Base-by-base conservation (phyloP, 192 early-diverging fungal genomes). In the Dissophora ornata region DNA sequence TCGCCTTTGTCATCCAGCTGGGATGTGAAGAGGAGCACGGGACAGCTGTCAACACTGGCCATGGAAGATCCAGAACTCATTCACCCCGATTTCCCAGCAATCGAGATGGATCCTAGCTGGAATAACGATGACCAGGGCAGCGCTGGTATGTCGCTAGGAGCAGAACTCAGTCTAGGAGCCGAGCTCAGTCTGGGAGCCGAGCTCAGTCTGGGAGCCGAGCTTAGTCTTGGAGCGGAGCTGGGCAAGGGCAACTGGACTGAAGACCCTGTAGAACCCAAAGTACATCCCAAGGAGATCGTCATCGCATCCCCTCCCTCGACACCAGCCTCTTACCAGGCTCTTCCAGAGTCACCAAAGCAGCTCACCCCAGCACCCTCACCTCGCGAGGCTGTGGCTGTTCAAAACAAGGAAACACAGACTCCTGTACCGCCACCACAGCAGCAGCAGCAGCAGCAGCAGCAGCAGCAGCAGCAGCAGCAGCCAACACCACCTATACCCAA, bases 41-140 rank as follows among this genome's bases (percentile, higher is more conserved):
- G 45, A 12, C 62, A 74, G 38, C 49, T 66, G 16, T 66, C 71
- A 8, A 66, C 71, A 16, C 44, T 75, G 11, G 63, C 57, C 15
- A 45, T 59, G 15, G 71, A 75, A 26, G 49, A 65, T 15, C 61
- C 69, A n/a, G 60, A 71, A 19, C 38, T 71, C 28, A 45, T 56
- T 15, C 13, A 26, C n/a, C 33, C 1, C 10, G 59, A 56, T 24
- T 54, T 70, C 30, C 18, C 38, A 4, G 18, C 19, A n/a, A n/a
- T n/a, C 16, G 46, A 59, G 22, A 2, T 44, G 41, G 68, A 56
- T 21, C 46, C 52, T 38, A 30, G 30, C 5, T 50, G 38, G 61
- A 32, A 45, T 30, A 22, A 49, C 5, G 56, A 55, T 11, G 24
- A 51, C 10, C 57, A 62, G 15, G 51, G 46, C 22, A 42, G n/a